Evolutionary conservation across 164 flowering plant species (phyloP).

Genomic region (Vitis rupestris): DNA sequence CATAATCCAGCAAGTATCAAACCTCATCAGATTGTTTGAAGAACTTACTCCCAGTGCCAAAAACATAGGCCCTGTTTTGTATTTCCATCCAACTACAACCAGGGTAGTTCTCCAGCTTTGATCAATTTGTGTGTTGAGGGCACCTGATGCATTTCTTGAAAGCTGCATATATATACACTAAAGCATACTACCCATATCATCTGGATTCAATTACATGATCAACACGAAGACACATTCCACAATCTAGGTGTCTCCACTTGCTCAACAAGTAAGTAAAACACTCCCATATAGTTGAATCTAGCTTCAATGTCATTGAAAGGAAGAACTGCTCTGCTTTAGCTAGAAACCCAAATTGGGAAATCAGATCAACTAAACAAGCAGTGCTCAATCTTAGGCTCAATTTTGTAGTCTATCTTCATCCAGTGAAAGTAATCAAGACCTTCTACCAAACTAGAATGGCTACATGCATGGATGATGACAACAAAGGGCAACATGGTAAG

Average conservation of each 20-base stretch:
- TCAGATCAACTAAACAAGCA: constrained; percentile 52
- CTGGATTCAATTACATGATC: constrained; percentile 27
- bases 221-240: constrained; percentile 24
- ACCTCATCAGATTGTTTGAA: constrained; percentile 29
- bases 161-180: constrained; percentile 47
- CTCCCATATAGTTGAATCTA: constrained; percentile 49
- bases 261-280: constrained; percentile 42
- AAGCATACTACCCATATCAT: constrained; percentile 34
- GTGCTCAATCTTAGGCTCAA: constrained; percentile 38
- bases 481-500: constrained; percentile 39
- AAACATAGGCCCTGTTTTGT: constrained; percentile 29
- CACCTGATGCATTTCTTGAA: constrained; percentile 42
- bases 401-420: constrained; percentile 28
- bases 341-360: constrained; percentile 29
- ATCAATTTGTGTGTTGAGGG: constrained; percentile 26
- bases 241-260: constrained; percentile 21
- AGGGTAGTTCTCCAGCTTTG: constrained; percentile 32
- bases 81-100: constrained; percentile 52
- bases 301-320: constrained; percentile 38
- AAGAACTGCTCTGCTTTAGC: constrained; percentile 38
- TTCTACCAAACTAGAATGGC: constrained; percentile 47
- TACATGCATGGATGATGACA: constrained; percentile 43
- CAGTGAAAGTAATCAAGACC: constrained; percentile 29
- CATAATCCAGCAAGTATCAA: constrained; percentile 28
- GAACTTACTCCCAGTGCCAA: constrained; percentile 26